These are phyloP conservation scores for Stenogyne calaminthoides DNA, from an alignment of 305 asterid genomes.

Conservation along the genomic window DNA sequence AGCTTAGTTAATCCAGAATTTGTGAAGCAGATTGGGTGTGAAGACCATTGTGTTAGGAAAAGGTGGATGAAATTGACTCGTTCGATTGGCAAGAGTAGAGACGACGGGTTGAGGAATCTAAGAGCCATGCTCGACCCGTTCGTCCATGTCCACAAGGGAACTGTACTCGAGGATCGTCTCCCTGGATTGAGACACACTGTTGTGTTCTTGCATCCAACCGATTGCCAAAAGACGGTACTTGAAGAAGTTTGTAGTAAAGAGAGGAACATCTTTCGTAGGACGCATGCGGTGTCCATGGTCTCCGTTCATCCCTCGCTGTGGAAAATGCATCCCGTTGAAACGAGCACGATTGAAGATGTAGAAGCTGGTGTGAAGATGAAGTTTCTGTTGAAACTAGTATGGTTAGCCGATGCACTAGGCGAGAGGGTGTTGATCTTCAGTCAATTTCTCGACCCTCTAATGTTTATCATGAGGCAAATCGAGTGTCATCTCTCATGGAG, in stretches of 20 bases:
- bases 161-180: slow-evolving; percentile 50
- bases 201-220: slow-evolving; percentile 52
- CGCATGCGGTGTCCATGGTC: slow-evolving; percentile 42
- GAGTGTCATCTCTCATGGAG: slow-evolving; percentile 46
- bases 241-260: slow-evolving; percentile 18
- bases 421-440: slow-evolving; percentile 71
- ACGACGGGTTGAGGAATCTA: slow-evolving; percentile 33
- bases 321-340: not conserved
- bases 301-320: slow-evolving; percentile 60
- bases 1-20: slow-evolving; percentile 58
- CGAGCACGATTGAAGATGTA: slow-evolving; percentile 18
- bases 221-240: slow-evolving; percentile 42
- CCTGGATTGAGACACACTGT: slow-evolving; percentile 58
- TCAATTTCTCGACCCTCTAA: slow-evolving; percentile 47
- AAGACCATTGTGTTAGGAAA: slow-evolving; percentile 19
- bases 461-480: slow-evolving; percentile 47
- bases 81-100: slow-evolving; percentile 32
- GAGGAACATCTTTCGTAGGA: slow-evolving; percentile 21
- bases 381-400: slow-evolving; percentile 49
- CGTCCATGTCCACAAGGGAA: slow-evolving; percentile 62
- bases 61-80: slow-evolving; percentile 41
- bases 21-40: slow-evolving; percentile 18
- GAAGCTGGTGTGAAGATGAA: slow-evolving; percentile 57
- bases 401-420: slow-evolving; percentile 35
- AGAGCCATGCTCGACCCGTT: slow-evolving; percentile 51